Evolutionary conservation across 2,329 filamentous ascomycete genomes (phyloP).

Genomic region (Fusarium xyrophilum): DNA sequence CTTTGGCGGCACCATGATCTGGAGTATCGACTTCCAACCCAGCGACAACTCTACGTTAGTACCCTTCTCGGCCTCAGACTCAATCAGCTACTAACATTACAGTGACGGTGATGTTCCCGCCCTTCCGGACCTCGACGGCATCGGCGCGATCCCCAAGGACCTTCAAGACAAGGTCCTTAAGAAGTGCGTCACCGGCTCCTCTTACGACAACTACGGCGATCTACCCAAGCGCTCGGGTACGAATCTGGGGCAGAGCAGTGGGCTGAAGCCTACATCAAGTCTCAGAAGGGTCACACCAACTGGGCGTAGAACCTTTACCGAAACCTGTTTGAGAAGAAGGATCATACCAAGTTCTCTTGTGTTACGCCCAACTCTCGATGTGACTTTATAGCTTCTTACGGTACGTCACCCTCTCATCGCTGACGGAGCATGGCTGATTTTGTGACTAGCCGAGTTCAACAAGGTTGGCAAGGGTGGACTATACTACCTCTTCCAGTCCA

Average conservation of each 20-base stretch:
- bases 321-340: background rate
- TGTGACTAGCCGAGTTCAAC: background rate
- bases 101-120: background rate
- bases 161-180: background rate
- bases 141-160: background rate
- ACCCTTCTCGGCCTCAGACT: too few species aligned
- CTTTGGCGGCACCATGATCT: conserved; percentile 29
- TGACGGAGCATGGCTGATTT: too few species aligned
- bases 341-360: background rate
- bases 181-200: background rate
- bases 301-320: conserved; percentile 4
- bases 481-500: conserved; percentile 3
- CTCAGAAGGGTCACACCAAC: background rate
- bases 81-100: too few species aligned
- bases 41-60: background rate
- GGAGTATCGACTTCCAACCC: conserved; percentile 28
- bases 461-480: background rate
- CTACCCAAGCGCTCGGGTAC: background rate
- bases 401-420: background rate
- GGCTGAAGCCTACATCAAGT: background rate
- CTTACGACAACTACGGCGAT: background rate
- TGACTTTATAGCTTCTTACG: background rate
- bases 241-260: conserved; percentile 2
- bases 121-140: background rate
- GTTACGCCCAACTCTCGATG: background rate